Evolutionary conservation across 495 filamentous ascomycete species (phyloP), one percentile per base, ranked within the genome.

Genomic region (Penicillium ochrochloron): DNA sequence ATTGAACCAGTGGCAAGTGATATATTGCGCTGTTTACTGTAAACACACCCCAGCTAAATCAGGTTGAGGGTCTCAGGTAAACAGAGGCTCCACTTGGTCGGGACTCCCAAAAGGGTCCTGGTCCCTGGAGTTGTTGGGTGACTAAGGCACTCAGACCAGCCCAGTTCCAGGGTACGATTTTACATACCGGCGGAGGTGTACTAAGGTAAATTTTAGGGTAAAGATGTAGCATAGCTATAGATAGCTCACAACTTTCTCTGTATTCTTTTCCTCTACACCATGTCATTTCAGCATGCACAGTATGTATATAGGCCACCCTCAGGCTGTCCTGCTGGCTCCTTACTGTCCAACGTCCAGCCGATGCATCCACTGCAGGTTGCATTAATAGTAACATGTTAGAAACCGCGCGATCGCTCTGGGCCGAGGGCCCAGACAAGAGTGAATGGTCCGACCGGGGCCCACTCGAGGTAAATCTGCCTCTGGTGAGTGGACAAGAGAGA

Each of bases 331-430:
- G 11, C 46, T 10, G 15, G 11, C 46, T 59, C 57, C 57, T 59
- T 59, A 25, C 57, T 42, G 57, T 34, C 17, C 17, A 48, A 12
- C 11, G 57, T 34, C 8, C 17, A 48, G 25, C 23, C 53, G 31
- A 56, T 56, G n/a, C 48, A 52, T 52, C 33, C 53, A 56, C 31
- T 56, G 53, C 31, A 56, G 55, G 10, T 60, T 8, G 48, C 62
- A 64, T 52, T 35, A 64, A 64, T 64, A 59, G 56, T 54, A 64
- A 60, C 63, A 57, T 41, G 46, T 65, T 54, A 63, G 54, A 63
- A 52, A 31, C 34, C 34, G 19, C 29, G 25, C 34, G 55, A 57
- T 58, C 37, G 25, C 15, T 58, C 34, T 31, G 17, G 31, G 29
- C 42, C 39, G 2, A 21, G 31, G 31, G n/a, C 42, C 39, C 14